Conservation (phyloP, 148 eudicot species). For the Rhododendron ovatum region DNA sequence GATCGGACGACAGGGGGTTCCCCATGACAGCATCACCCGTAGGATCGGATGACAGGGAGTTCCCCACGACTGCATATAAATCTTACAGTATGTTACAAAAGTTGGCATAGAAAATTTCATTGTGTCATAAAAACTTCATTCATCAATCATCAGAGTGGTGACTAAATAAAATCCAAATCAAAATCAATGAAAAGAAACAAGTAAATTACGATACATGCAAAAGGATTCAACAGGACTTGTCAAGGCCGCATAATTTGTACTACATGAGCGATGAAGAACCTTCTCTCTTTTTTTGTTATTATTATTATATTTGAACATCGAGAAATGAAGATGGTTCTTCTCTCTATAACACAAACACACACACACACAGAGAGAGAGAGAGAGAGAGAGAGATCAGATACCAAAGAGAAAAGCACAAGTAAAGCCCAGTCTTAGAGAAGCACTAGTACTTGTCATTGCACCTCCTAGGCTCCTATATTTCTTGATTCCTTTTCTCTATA, state of each 20-base stretch:
- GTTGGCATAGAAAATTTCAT: too few species aligned
- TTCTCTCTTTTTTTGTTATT: too few species aligned
- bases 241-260: background rate
- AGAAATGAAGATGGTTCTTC: background rate
- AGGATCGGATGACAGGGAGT: background rate
- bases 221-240: background rate
- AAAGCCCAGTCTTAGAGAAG: slow-evolving; percentile 3
- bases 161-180: background rate
- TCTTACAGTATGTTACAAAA: background rate
- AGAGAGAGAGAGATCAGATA: slow-evolving; percentile 4
- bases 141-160: background rate
- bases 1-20: background rate
- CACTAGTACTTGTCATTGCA: background rate
- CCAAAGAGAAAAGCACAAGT: slow-evolving; percentile 11
- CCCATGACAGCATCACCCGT: background rate
- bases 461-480: background rate
- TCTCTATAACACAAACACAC: background rate
- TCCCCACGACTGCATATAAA: slow-evolving; percentile 3
- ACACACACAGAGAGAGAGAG: background rate
- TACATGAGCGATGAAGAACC: background rate
- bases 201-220: background rate
- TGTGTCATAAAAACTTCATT: background rate
- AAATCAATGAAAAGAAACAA: too few species aligned
- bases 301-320: background rate
- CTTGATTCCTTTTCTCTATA: background rate